Evolutionary conservation across 2,329 filamentous ascomycete genomes (phyloP).

Genomic region (Bisporella sp.): DNA sequence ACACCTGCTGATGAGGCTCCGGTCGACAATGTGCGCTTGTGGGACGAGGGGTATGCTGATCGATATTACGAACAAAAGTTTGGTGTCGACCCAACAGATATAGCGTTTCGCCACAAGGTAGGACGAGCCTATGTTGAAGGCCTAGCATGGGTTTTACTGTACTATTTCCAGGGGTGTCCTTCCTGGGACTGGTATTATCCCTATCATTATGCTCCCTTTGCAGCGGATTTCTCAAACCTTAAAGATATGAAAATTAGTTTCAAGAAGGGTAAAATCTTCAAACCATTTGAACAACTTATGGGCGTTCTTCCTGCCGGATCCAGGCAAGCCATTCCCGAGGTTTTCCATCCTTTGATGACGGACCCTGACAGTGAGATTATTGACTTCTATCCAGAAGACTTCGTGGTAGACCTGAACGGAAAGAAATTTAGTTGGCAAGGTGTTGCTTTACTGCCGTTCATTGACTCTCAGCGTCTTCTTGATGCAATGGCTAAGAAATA

Average conservation of each 20-base stretch:
- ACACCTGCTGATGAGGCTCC: slow-evolving; percentile 53
- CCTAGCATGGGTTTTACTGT: slow-evolving; percentile 87
- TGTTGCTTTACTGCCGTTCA: slow-evolving; percentile 88
- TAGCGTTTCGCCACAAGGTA: slow-evolving; percentile 82
- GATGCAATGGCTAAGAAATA: slow-evolving; percentile 79
- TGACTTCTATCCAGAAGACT: slow-evolving; percentile 95
- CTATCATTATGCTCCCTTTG: slow-evolving; percentile 97
- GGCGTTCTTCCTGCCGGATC: slow-evolving; percentile 92
- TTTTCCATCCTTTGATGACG: slow-evolving; percentile 89
- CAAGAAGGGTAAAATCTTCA: slow-evolving; percentile 76
- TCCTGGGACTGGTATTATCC: slow-evolving; percentile 99
- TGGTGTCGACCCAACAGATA: slow-evolving; percentile 70
- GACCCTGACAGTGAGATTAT: slow-evolving; percentile 84
- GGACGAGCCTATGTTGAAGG: slow-evolving; percentile 91
- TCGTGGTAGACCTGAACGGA: slow-evolving; percentile 87
- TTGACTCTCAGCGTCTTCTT: slow-evolving; percentile 82
- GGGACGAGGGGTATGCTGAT: slow-evolving; percentile 93
- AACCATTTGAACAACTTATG: slow-evolving; percentile 96
- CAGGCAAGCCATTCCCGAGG: slow-evolving; percentile 79
- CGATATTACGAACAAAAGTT: slow-evolving; percentile 98
- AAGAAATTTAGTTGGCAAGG: slow-evolving; percentile 99
- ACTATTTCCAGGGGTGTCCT: slow-evolving; percentile 97
- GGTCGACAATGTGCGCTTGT: slow-evolving; percentile 77
- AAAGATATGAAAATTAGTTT: slow-evolving; percentile 74
- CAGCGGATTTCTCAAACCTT: slow-evolving; percentile 85